A percentile compares a stretch with the other conserved stretches of the same genome.
Conservation (phyloP, 2,329 filamentous ascomycete genomes). For the Microsporum audouinii region DNA sequence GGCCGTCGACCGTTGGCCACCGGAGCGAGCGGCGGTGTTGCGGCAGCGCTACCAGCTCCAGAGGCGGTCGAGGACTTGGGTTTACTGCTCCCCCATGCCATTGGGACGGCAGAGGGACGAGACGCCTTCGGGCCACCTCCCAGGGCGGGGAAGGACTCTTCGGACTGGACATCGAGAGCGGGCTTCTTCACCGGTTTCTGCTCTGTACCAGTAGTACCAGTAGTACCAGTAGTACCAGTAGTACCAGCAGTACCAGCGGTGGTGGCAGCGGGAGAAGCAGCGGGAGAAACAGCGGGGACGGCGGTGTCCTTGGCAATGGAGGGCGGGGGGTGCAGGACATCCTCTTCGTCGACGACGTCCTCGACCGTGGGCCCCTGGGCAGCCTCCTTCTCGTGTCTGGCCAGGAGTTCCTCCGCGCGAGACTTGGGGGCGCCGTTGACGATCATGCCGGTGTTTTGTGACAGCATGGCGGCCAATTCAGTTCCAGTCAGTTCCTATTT, state of each 20-base stretch:
- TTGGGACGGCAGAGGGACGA: constrained; percentile 49
- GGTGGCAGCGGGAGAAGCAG: constrained; percentile 21
- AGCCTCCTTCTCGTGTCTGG: constrained; percentile 43
- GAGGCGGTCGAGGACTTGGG: constrained; percentile 20
- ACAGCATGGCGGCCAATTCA: constrained; percentile 3
- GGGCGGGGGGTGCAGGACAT: constrained; percentile 47
- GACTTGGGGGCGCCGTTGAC: constrained; percentile 24
- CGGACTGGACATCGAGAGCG: constrained; percentile 65
- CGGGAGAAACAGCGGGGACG: constrained; percentile 13
- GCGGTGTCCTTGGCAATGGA: constrained; percentile 27
- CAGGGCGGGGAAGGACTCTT: constrained; percentile 88
- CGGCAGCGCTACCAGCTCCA: constrained; percentile 29
- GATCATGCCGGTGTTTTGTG: constrained; percentile 9
- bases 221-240: constrained; percentile 20
- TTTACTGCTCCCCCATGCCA: constrained; percentile 65
- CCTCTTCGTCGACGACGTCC: constrained; percentile 70
- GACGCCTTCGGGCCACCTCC: constrained; percentile 57
- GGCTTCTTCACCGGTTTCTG: constrained; percentile 44
- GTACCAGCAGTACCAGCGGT: constrained; percentile 29
- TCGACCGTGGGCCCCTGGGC: constrained; percentile 60
- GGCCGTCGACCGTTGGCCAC: constrained; percentile 44
- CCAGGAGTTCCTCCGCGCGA: constrained; percentile 43
- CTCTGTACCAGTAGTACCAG: constrained; percentile 43
- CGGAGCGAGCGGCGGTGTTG: constrained; percentile 43
- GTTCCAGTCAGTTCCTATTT: background rate